phyloP scores from a whole-genome alignment of 805 yeast genomes.

The Yarrowia sp. region DNA sequence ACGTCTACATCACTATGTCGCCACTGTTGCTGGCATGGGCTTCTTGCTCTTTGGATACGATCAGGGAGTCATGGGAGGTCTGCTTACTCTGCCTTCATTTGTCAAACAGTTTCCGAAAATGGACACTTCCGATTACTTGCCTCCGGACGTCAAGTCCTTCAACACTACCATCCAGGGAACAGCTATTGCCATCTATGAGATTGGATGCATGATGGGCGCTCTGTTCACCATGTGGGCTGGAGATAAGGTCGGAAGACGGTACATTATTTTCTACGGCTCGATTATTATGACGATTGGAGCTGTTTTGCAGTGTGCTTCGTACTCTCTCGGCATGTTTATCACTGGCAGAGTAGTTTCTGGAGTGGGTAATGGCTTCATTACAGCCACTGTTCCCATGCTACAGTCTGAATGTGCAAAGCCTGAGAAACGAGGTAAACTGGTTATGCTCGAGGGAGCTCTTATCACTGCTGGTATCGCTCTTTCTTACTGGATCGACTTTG shows the following conservation, averaged over 20 bases:
- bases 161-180: constrained; percentile 10
- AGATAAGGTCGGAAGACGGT: constrained; percentile 51
- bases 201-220: constrained; percentile 49
- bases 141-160: not conserved
- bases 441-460: constrained; percentile 9
- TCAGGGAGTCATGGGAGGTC: constrained; percentile 69
- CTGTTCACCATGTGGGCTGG: constrained; percentile 42
- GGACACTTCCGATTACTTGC: not conserved
- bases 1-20: constrained; percentile 8
- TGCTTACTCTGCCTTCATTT: not conserved
- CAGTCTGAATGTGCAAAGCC: constrained; percentile 10
- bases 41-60: constrained; percentile 60
- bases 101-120: constrained; percentile 10
- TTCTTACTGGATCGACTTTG: not conserved
- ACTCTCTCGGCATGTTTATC: constrained; percentile 8
- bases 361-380: not conserved
- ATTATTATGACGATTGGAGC: constrained; percentile 9
- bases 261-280: not conserved
- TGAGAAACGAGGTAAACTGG: constrained; percentile 2
- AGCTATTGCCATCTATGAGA: constrained; percentile 44
- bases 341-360: not conserved
- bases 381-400: constrained; percentile 4
- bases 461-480: constrained; percentile 5
- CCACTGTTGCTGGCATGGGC: constrained; percentile 31
- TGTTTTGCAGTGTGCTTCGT: not conserved